Conservation (phyloP, 2,329 filamentous ascomycete genomes). For the Hyphodiscus sp. region DNA sequence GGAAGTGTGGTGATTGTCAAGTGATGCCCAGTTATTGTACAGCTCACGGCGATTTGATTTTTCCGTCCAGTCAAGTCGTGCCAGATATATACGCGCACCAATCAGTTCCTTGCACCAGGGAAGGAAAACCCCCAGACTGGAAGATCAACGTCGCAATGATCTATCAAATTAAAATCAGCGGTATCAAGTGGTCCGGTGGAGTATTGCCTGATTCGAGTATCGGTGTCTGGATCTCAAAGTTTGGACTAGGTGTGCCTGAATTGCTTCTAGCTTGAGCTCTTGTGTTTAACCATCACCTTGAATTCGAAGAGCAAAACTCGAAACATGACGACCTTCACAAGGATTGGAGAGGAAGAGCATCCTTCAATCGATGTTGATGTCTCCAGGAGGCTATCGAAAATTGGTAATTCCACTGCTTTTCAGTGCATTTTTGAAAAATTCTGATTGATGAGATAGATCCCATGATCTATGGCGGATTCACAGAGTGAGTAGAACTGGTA, state of each 20-base stretch:
- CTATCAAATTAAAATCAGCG: not conserved
- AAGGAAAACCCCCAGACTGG: not conserved
- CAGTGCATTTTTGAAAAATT: not conserved
- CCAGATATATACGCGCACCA: slow-evolving; percentile 16
- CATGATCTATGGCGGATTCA: slow-evolving; percentile 80
- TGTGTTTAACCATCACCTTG: not conserved
- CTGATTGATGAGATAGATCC: slow-evolving; percentile 41
- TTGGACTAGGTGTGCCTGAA: not conserved
- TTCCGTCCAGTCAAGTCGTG: not conserved
- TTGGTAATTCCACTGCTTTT: slow-evolving; percentile 32
- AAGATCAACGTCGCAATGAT: not conserved
- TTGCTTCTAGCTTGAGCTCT: not conserved
- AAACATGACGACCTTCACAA: slow-evolving; percentile 67
- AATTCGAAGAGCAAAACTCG: slow-evolving; percentile 40
- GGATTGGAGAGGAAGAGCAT: slow-evolving; percentile 52
- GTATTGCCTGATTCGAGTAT: not conserved
- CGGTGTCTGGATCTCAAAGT: not conserved
- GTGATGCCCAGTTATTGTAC: not conserved
- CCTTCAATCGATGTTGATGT: slow-evolving; percentile 62
- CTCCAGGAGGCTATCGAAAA: slow-evolving; percentile 59
- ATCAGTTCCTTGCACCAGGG: slow-evolving; percentile 1
- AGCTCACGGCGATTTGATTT: not conserved
- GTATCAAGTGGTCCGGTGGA: not conserved
- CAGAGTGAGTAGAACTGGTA: slow-evolving; percentile 52
- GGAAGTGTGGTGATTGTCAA: slow-evolving; percentile 1